A percentile compares a stretch with the other conserved stretches of the same genome.
phyloP scores from a whole-genome alignment of 768 basidiomycete genomes.

The Fomitopsis pulvina region DNA sequence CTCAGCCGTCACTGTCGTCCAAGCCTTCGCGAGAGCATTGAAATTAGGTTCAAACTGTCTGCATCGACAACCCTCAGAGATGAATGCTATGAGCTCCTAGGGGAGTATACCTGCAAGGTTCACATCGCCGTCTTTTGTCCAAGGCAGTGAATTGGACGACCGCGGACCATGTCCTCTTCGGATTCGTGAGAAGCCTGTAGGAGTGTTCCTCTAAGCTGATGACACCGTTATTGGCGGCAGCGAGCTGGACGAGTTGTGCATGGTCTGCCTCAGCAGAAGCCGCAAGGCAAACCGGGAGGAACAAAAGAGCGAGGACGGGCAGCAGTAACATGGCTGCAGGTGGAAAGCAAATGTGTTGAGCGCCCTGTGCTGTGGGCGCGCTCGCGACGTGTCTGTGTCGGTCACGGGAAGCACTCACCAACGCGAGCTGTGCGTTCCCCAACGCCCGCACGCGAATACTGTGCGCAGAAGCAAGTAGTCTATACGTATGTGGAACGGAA shows the following conservation, averaged over 20 bases:
- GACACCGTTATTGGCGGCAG: slow-evolving; percentile 67
- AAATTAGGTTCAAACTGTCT: slow-evolving; percentile 86
- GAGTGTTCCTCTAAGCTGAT: slow-evolving; percentile 71
- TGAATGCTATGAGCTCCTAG: neutral
- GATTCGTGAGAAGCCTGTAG: slow-evolving; percentile 72
- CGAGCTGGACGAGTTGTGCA: slow-evolving; percentile 62
- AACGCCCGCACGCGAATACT: neutral
- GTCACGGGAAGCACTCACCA: neutral
- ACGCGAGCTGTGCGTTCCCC: neutral
- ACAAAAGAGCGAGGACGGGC: slow-evolving; percentile 27
- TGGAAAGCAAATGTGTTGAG: neutral
- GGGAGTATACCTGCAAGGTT: slow-evolving; percentile 72
- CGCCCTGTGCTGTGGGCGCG: neutral
- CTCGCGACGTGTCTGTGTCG: slow-evolving; percentile 4
- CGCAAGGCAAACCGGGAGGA: slow-evolving; percentile 24
- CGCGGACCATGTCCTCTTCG: slow-evolving; percentile 83
- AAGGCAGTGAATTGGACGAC: slow-evolving; percentile 86
- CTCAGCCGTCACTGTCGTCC: slow-evolving; percentile 52
- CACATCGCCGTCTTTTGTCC: slow-evolving; percentile 72
- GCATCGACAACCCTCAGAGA: slow-evolving; percentile 1
- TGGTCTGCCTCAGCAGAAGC: slow-evolving; percentile 27
- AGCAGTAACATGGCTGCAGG: slow-evolving; percentile 20
- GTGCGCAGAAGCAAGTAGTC: neutral
- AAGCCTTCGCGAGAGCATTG: slow-evolving; percentile 78
- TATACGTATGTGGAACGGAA: neutral